These are phyloP conservation scores for Kwoniella sp. DNA, from an alignment of 768 basidiomycete species.

Conservation along the genomic window DNA sequence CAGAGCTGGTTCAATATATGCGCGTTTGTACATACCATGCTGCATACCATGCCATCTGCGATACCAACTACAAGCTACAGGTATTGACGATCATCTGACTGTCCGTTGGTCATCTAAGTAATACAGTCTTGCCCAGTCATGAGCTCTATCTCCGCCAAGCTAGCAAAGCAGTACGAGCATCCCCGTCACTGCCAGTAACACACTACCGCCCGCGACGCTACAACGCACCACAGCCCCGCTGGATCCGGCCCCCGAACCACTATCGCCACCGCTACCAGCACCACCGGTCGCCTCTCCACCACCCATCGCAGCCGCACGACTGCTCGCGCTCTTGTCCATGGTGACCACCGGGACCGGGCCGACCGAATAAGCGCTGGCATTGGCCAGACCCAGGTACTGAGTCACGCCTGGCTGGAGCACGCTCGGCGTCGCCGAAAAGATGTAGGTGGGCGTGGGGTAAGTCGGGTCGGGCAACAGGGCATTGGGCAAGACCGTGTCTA, in stretches of 20 bases:
- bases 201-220: no score
- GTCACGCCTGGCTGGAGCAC: conserved; percentile 1
- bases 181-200: no score
- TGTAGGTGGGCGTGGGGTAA: conserved; percentile 19
- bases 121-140: no score
- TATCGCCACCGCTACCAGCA: not conserved
- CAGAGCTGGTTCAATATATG: no score
- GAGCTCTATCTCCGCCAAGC: no score
- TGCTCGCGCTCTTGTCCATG: conserved; percentile 5
- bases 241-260: not conserved
- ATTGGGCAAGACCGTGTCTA: conserved; percentile 24
- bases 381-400: conserved; percentile 22
- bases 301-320: conserved; percentile 2
- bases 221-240: no score
- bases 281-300: conserved; percentile 1
- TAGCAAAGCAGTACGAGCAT: no score
- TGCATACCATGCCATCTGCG: no score
- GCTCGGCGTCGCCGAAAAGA: conserved; percentile 11
- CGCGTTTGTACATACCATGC: no score
- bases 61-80: no score
- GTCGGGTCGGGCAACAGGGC: conserved; percentile 18
- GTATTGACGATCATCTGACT: no score
- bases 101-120: no score
- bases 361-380: conserved; percentile 17
- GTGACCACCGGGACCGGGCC: conserved; percentile 19